Base-by-base conservation (phyloP, 225 moss, liverwort and hornwort genomes). In the Pseudisothecium myosuroides region DNA sequence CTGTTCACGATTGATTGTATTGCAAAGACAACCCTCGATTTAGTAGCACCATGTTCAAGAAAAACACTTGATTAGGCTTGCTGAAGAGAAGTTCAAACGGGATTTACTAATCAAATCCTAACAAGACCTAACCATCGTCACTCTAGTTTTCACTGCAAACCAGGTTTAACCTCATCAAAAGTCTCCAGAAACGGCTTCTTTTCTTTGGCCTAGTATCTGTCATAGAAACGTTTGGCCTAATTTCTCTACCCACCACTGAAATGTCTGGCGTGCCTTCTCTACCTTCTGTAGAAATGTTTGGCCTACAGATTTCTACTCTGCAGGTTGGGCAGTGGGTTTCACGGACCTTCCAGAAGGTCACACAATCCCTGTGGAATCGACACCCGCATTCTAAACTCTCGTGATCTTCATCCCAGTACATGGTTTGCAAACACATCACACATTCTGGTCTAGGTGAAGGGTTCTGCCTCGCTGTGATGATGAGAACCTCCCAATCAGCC, bases 331-430 rank as follows among this genome's bases (percentile, higher is more conserved):
- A 80, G 13, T 41, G n/a, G n/a, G 60, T 80, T 60, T 80, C 80
- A 2, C 41, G 60, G 18, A 1, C 2, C 60, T 20, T 80, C 80
- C 80, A 80, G 3, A 29, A 41, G 59, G 59, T 2, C 80, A 80
- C 27, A 41, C 80, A 80, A n/a, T 2, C 0, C 12, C 12, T 59
- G 80, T 80, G 80, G 58, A 58, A 80, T 28, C 54, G 54, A 23
- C 76, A 76, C 22, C 76, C 76, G 54, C 76, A 54, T 13, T 36
- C 54, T 76, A 77, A 37, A 54, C 77, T 77, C 37, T 54, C 7
- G 5, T 5, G 37, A 16, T 4, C 23, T 15, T 26, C 0, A 55
- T 1, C 3, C 56, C n/a, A 37, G 24, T 0, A 0, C 6, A 78
- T 37, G n/a, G 1, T 2, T 3, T 0, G 5, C n/a, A 56, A 16